Evolutionary conservation across 2,329 filamentous ascomycete species (phyloP).

Genomic region (Raffaelea albimanens): DNA sequence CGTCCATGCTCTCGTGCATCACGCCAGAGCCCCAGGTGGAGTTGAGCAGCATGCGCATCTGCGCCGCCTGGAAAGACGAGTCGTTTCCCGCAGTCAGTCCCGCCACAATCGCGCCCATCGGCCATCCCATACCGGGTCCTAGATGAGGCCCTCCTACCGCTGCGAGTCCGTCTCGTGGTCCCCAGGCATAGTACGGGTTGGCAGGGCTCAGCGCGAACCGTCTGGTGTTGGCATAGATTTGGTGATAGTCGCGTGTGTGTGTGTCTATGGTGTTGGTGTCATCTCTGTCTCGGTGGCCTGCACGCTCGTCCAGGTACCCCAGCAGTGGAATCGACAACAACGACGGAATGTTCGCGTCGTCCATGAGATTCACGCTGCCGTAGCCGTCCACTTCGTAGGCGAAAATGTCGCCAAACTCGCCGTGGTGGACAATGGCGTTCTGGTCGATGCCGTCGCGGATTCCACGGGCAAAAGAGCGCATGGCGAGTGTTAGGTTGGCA

Average conservation of each 20-base stretch:
- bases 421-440: conserved; percentile 56
- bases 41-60: conserved; percentile 28
- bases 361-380: conserved; percentile 57
- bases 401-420: conserved; percentile 58
- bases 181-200: conserved; percentile 69
- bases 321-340: conserved; percentile 57
- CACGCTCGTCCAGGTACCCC: conserved; percentile 32
- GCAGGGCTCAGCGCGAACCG: conserved; percentile 31
- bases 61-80: conserved; percentile 20
- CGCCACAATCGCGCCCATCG: conserved; percentile 45
- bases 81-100: conserved; percentile 28
- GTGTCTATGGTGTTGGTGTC: too few species aligned
- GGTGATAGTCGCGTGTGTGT: conserved; percentile 43
- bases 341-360: conserved; percentile 62
- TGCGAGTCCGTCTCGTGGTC: conserved; percentile 45
- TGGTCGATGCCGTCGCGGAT: conserved; percentile 60
- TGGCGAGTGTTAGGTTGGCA: conserved; percentile 36
- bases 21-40: conserved; percentile 32
- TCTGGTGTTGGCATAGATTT: conserved; percentile 64
- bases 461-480: conserved; percentile 48
- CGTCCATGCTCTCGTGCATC: conserved; percentile 38
- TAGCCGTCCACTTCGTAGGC: conserved; percentile 72
- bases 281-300: too few species aligned
- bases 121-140: conserved; percentile 49
- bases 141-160: conserved; percentile 64